A percentile compares a stretch with the other conserved stretches of the same genome.
Conservation (phyloP, 306 rosid genomes). For the Casuarina cunninghamiana region DNA sequence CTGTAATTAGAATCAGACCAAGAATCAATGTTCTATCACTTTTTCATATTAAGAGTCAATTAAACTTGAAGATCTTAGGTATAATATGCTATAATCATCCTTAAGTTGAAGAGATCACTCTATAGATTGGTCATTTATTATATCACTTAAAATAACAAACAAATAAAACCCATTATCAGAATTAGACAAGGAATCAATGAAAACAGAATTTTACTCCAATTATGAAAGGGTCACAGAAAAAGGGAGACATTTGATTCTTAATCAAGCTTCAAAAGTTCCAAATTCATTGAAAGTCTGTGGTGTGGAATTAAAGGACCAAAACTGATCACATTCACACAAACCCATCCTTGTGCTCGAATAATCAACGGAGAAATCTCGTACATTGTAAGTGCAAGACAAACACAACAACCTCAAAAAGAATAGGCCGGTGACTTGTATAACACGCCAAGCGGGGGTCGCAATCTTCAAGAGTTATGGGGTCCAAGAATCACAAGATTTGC, state of each 20-base stretch:
- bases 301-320: slow-evolving; percentile 18
- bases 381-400: too few species aligned
- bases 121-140: slow-evolving; percentile 2
- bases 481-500: slow-evolving; percentile 17
- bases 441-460: not conserved
- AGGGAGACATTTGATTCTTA: slow-evolving; percentile 32
- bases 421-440: not conserved
- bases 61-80: slow-evolving; percentile 1
- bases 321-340: slow-evolving; percentile 19
- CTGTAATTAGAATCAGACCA: too few species aligned
- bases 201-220: not conserved
- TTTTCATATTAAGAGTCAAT: not conserved
- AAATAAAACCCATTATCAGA: not conserved
- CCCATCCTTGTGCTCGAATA: slow-evolving; percentile 28
- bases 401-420: too few species aligned
- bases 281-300: slow-evolving; percentile 13
- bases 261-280: slow-evolving; percentile 4
- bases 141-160: not conserved
- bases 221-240: slow-evolving; percentile 19
- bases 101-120: slow-evolving; percentile 10
- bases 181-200: not conserved
- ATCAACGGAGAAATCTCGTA: not conserved
- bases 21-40: too few species aligned
- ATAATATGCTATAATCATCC: slow-evolving; percentile 14
- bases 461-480: slow-evolving; percentile 7